Base-by-base conservation (phyloP, 73 alveolate genomes). In the Paramecium sonneborni region DNA sequence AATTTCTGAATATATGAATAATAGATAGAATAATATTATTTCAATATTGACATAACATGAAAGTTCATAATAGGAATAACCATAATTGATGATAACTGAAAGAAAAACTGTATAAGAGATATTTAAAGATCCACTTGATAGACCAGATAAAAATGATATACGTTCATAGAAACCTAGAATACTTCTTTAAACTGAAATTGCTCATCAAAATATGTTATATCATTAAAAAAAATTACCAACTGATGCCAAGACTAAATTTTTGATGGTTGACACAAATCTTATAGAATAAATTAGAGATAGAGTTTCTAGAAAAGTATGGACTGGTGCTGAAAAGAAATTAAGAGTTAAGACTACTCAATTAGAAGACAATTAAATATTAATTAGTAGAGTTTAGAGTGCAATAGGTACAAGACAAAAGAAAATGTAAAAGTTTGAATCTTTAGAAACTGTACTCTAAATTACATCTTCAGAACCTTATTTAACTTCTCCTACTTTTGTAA, bases 211-310 rank as follows among this genome's bases (percentile, higher is more conserved):
- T 79, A 24, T 11, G 37, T 9, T 38, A 21, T 30, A 30, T 34
- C 46, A 79, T 79, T 1, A n/a, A 23, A 79, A 23, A 15, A 79
- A 79, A 43, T 23, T 1, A 24, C 20, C 11, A 6, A 14, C 55
- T 12, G 90, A 79, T 79, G 26, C 69, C 1, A 43, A 39, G 20
- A 23, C 44, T 20, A 41, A 79, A 30, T 79, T 79, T 24, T 9
- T 79, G 11, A 43, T 79, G 90, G 41, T 79, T 0, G 90, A 79
- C 18, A 46, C 44, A 41, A 44, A 2, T 79, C 8, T 23, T 20
- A 43, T 79, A 14, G 90, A 79, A 14, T 30, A 79, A 79, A 79
- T 79, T 21, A 79, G 90, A 46, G 90, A 79, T 23, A 38, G 90
- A 24, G 69, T 43, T 6, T 79, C 69, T 5, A 79, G 90, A 46